Conservation (phyloP, 2,329 filamentous ascomycete genomes). For the Ophiocordyceps sinensis region DNA sequence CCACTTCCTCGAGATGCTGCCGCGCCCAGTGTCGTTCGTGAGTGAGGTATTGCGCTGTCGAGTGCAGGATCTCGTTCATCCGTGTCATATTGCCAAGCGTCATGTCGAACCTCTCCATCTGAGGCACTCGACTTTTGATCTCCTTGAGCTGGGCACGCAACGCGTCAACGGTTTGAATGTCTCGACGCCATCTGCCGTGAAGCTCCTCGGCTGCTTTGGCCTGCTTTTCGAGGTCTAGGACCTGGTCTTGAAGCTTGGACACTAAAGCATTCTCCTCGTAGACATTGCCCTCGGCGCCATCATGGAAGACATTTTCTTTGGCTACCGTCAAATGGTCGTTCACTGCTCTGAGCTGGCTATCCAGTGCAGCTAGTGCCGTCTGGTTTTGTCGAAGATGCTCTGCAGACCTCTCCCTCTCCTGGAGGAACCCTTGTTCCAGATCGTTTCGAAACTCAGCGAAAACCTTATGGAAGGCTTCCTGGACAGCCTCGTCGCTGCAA, state of each 20-base stretch:
- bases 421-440: constrained; percentile 10
- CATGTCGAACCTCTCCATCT: constrained; percentile 10
- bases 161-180: constrained; percentile 12
- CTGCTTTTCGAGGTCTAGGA: constrained; percentile 10
- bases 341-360: constrained; percentile 9
- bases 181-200: constrained; percentile 12
- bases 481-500: constrained; percentile 4
- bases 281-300: not conserved
- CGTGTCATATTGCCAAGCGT: constrained; percentile 12
- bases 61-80: constrained; percentile 13
- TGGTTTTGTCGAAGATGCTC: constrained; percentile 5
- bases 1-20: constrained; percentile 6
- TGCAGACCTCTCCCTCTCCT: constrained; percentile 8
- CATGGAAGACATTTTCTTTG: not conserved
- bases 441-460: constrained; percentile 7
- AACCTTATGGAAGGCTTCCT: constrained; percentile 6
- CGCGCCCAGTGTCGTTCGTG: constrained; percentile 16
- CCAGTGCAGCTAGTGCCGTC: constrained; percentile 4
- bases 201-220: constrained; percentile 7
- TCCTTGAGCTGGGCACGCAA: constrained; percentile 11
- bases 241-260: constrained; percentile 6
- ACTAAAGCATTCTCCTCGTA: not conserved
- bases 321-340: constrained; percentile 5
- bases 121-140: constrained; percentile 10
- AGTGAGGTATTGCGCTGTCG: constrained; percentile 14